Percentiles rank a stretch among this genome's conserved stretches.
Conservation (phyloP, 2,329 filamentous ascomycete species). For the Teratosphaeria pseudoeucalypti region DNA sequence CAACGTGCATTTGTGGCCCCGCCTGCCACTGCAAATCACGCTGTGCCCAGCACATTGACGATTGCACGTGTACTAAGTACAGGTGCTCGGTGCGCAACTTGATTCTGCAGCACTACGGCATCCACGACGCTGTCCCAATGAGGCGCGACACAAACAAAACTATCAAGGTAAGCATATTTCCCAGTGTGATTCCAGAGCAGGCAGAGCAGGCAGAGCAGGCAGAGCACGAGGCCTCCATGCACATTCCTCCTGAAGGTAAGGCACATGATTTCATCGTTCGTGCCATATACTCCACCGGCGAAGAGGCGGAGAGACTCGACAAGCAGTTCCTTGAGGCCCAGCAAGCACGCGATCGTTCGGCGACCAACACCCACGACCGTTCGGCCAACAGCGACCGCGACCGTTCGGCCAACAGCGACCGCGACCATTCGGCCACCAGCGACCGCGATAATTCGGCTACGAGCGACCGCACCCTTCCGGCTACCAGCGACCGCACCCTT, state of each 20-base stretch:
- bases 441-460: too few relatives aligned
- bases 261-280: background rate
- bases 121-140: background rate
- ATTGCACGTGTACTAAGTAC: slow-evolving; percentile 1
- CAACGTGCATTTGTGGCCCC: background rate
- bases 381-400: too few relatives aligned
- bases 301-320: background rate
- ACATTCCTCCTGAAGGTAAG: background rate
- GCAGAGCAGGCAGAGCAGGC: too few relatives aligned
- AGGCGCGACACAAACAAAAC: background rate
- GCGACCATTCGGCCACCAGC: too few relatives aligned
- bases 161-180: background rate
- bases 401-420: background rate
- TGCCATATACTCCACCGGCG: background rate
- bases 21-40: background rate
- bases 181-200: background rate
- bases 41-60: background rate
- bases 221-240: background rate
- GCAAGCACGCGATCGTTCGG: background rate
- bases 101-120: slow-evolving; percentile 1
- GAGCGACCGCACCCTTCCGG: too few relatives aligned
- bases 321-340: background rate
- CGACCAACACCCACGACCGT: too few relatives aligned
- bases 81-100: background rate
- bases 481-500: too few relatives aligned